Percentiles rank a stretch among this genome's conserved stretches.
These are phyloP conservation scores for Piromyces finnis DNA, from an alignment of 192 early-diverging fungal genomes.

Conservation along the genomic window DNA sequence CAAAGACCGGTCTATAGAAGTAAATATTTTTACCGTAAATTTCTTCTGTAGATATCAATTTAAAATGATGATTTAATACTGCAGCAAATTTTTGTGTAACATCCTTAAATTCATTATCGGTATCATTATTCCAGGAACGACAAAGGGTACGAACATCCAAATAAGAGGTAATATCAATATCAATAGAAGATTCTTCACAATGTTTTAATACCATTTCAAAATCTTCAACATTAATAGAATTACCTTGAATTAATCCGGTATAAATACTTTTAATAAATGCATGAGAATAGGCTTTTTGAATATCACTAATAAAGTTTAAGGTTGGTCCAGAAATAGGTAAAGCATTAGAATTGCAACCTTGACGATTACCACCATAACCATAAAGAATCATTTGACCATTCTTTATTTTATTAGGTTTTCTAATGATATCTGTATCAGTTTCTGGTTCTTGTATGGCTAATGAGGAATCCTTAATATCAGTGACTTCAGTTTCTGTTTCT, in stretches of 20 bases:
- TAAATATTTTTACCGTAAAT: conserved; percentile 25
- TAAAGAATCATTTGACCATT: neutral
- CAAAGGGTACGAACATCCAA: neutral
- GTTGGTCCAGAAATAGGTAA: neutral
- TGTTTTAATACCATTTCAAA: neutral
- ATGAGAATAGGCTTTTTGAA: neutral
- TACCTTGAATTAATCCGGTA: neutral
- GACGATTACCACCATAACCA: neutral
- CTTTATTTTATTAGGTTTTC: neutral
- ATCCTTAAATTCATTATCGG: neutral
- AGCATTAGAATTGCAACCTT: neutral
- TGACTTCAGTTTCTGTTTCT: neutral
- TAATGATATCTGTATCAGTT: neutral
- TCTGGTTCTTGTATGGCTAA: neutral
- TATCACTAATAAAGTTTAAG: neutral
- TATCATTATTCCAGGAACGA: neutral
- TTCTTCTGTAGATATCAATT: conserved; percentile 20
- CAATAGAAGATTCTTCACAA: neutral
- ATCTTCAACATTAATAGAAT: neutral
- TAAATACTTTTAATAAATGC: neutral
- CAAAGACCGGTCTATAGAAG: conserved; percentile 38
- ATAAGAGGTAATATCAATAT: neutral
- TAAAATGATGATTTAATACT: conserved; percentile 40
- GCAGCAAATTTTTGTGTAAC: conserved; percentile 20
- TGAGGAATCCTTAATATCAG: neutral